Conservation (phyloP, 2,329 filamentous ascomycete species). For the Penicillium sp. region DNA sequence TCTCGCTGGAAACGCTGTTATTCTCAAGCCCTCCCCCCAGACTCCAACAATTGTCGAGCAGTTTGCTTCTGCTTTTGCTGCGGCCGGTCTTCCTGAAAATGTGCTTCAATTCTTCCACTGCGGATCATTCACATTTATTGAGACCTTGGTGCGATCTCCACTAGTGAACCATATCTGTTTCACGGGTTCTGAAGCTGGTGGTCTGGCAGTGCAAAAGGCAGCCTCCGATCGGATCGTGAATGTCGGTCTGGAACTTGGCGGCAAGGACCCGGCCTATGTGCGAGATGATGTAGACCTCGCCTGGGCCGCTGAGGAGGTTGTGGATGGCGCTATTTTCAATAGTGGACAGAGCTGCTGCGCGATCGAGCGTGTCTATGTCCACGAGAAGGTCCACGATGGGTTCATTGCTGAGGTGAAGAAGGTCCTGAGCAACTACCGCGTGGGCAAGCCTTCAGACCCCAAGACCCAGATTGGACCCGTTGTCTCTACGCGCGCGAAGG, state of each 20-base stretch:
- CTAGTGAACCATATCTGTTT: conserved; percentile 82
- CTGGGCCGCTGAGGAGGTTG: conserved; percentile 92
- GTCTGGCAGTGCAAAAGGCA: conserved; percentile 79
- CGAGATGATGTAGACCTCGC: conserved; percentile 79
- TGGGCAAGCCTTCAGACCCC: conserved; percentile 82
- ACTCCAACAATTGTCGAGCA: conserved; percentile 90
- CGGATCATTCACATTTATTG: conserved; percentile 72
- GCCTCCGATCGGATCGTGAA: conserved; percentile 80
- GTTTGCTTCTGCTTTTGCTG: conserved; percentile 69
- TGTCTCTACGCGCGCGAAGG: conserved; percentile 74
- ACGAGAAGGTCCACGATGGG: conserved; percentile 75
- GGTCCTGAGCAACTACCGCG: conserved; percentile 75
- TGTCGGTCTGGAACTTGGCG: conserved; percentile 86
- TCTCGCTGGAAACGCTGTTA: conserved; percentile 83
- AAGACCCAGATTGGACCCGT: conserved; percentile 84
- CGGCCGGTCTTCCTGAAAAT: conserved; percentile 76
- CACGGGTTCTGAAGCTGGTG: conserved; percentile 86
- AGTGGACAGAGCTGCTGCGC: conserved; percentile 98
- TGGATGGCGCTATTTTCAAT: conserved; percentile 96
- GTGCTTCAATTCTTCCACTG: conserved; percentile 93
- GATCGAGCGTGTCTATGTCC: conserved; percentile 86
- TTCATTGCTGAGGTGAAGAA: conserved; percentile 78
- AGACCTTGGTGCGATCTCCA: conserved; percentile 73
- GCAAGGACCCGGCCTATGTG: conserved; percentile 92
- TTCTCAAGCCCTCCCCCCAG: conserved; percentile 92